Evolutionary conservation across 2,329 filamentous ascomycete species (phyloP).

Genomic region (Albifimbria verrucaria): DNA sequence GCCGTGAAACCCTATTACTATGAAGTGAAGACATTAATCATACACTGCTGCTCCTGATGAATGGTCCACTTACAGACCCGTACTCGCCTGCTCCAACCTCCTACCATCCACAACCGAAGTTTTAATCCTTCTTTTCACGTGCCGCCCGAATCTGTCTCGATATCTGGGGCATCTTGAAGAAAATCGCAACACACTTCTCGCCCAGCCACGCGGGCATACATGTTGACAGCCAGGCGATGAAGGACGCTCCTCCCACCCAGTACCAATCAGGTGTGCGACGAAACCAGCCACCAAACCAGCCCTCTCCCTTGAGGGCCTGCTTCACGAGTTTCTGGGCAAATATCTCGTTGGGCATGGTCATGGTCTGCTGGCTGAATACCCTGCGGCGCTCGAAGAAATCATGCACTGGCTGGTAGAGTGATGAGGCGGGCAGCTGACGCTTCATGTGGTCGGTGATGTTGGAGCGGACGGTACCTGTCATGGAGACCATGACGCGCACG

Average conservation of each 20-base stretch:
- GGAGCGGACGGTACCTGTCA: constrained; percentile 51
- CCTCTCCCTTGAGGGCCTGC: constrained; percentile 37
- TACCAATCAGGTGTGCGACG: constrained; percentile 30
- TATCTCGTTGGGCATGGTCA: constrained; percentile 39
- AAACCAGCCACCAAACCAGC: constrained; percentile 28
- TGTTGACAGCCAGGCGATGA: constrained; percentile 20
- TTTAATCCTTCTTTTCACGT: constrained; percentile 18
- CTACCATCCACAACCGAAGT: not conserved
- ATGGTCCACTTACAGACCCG: too few relatives aligned
- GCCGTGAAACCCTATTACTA: not conserved
- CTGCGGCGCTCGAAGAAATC: constrained; percentile 44
- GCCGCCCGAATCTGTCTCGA: constrained; percentile 18
- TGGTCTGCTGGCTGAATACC: constrained; percentile 45
- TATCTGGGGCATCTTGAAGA: constrained; percentile 25
- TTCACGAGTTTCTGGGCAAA: constrained; percentile 42
- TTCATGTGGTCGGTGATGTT: constrained; percentile 42
- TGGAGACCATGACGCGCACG: constrained; percentile 55
- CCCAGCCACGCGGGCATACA: constrained; percentile 23
- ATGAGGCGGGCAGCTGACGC: constrained; percentile 39
- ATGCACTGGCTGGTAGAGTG: constrained; percentile 43
- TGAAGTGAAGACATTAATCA: not conserved
- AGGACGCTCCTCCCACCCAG: constrained; percentile 30
- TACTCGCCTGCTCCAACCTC: too few relatives aligned
- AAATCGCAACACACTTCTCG: constrained; percentile 22
- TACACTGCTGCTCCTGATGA: too few relatives aligned